Conservation (phyloP, 2,329 filamentous ascomycete genomes). For the Ploettnerulaceae sp. region DNA sequence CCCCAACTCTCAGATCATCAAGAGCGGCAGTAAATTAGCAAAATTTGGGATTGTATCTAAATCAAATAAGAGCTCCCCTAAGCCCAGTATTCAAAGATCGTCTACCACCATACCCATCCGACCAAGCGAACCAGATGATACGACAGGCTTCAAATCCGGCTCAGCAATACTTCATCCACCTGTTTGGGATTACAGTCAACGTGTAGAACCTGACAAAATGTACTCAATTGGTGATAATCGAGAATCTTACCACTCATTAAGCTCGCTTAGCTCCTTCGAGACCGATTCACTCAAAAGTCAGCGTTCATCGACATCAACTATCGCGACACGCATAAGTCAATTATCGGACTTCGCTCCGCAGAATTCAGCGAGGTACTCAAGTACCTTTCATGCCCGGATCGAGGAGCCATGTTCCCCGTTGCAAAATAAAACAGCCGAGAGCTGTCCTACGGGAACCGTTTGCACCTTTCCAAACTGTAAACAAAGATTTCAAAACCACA, state of each 20-base stretch:
- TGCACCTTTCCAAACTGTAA: not conserved
- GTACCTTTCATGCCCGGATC: not conserved
- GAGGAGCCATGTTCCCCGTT: not conserved
- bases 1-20: not conserved
- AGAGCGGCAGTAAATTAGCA: not conserved
- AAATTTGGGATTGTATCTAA: not conserved
- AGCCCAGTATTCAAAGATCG: not conserved
- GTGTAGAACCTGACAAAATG: not conserved
- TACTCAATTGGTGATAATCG: not conserved
- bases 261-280: constrained; percentile 1
- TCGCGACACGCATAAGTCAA: constrained; percentile 5
- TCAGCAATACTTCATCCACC: not conserved
- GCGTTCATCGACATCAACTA: constrained; percentile 5
- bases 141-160: not conserved
- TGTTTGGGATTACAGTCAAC: not conserved
- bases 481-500: not conserved
- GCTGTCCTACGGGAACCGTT: not conserved
- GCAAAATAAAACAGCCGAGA: not conserved
- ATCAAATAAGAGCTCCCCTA: not conserved
- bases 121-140: not conserved
- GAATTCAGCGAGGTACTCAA: not conserved
- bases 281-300: not conserved
- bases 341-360: not conserved
- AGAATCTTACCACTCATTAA: constrained; percentile 3
- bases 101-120: not conserved